phyloP scores from a whole-genome alignment of 1,284 basidiomycete species.

The Tylopilus sp. region DNA sequence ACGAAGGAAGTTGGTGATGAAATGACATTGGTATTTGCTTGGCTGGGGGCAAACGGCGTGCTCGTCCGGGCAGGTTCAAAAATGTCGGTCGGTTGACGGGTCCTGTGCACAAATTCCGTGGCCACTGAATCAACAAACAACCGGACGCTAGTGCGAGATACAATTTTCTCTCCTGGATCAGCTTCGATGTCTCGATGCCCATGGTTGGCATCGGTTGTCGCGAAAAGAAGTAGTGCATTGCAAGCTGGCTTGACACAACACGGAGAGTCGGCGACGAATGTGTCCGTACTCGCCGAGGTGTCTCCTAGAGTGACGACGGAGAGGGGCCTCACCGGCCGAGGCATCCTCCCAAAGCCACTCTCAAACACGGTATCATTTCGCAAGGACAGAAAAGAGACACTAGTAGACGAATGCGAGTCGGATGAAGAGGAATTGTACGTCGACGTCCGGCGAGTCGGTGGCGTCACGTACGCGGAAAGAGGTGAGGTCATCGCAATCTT shows the following conservation, averaged over 20 bases:
- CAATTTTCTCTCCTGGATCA: background rate
- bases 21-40: background rate
- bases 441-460: background rate
- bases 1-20: background rate
- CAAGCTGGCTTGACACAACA: constrained; percentile 13
- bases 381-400: constrained; percentile 13
- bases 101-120: background rate
- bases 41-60: constrained; percentile 13
- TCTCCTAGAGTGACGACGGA: constrained; percentile 13
- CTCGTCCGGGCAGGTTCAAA: constrained; percentile 23
- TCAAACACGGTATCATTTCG: background rate
- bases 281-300: constrained; percentile 21
- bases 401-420: constrained; percentile 1
- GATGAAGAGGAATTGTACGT: background rate
- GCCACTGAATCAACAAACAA: background rate
- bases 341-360: background rate
- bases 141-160: background rate
- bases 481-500: background rate
- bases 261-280: constrained; percentile 27
- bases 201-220: background rate
- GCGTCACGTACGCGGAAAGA: constrained; percentile 7
- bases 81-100: background rate
- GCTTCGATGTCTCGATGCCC: background rate
- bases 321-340: constrained; percentile 6
- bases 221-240: constrained; percentile 9